These are phyloP conservation scores for Cunninghamia lanceolata DNA, from an alignment of 75 land plant species.

Conservation along the genomic window DNA sequence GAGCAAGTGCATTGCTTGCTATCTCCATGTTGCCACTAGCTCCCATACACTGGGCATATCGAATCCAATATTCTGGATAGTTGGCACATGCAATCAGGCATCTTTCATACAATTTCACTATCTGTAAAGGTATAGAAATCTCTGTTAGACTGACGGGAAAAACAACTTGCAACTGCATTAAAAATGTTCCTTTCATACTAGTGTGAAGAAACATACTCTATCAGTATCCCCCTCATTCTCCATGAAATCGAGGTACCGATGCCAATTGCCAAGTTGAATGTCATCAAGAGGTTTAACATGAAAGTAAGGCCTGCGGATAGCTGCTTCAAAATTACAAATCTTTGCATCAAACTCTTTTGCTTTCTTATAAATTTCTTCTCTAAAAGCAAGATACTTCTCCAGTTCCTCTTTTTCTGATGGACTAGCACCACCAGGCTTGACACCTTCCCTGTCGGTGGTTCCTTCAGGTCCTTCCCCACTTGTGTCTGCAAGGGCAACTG, in stretches of 20 bases:
- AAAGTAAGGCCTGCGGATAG: slow-evolving; percentile 69
- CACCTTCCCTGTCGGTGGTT: slow-evolving; percentile 23
- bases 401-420: slow-evolving; percentile 31
- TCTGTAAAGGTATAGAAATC: slow-evolving; percentile 27
- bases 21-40: slow-evolving; percentile 63
- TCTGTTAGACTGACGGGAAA: slow-evolving; percentile 1
- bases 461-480: slow-evolving; percentile 12
- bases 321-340: slow-evolving; percentile 58
- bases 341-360: slow-evolving; percentile 58
- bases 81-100: slow-evolving; percentile 92
- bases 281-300: slow-evolving; percentile 79
- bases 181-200: background rate
- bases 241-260: slow-evolving; percentile 81
- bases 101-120: slow-evolving; percentile 82
- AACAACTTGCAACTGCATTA: background rate
- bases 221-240: slow-evolving; percentile 79
- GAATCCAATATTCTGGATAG: slow-evolving; percentile 91
- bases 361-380: slow-evolving; percentile 54
- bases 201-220: slow-evolving; percentile 47
- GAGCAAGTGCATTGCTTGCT: slow-evolving; percentile 55
- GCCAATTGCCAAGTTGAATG: slow-evolving; percentile 81
- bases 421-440: slow-evolving; percentile 31
- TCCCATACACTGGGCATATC: slow-evolving; percentile 77
- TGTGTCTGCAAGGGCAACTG: slow-evolving; percentile 5
- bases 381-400: slow-evolving; percentile 48